Evolutionary conservation across 2,329 filamentous ascomycete species (phyloP).

Genomic region (Domatiomyces catenatus): DNA sequence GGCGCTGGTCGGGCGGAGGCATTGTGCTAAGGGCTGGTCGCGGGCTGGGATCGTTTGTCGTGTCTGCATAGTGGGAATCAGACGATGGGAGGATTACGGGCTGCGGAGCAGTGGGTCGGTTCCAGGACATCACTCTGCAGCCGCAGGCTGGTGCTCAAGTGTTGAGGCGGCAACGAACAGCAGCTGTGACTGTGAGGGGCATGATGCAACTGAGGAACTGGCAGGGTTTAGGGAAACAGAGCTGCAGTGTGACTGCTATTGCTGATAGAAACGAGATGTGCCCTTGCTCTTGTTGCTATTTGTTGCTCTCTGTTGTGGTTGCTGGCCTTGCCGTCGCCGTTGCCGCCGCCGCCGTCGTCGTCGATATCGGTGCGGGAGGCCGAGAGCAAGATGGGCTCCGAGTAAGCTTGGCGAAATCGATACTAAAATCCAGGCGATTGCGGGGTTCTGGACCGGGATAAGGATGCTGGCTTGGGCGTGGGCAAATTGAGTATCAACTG

Average conservation of each 20-base stretch:
- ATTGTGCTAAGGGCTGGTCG: slow-evolving; percentile 16
- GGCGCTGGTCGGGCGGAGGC: slow-evolving; percentile 16
- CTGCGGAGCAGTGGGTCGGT: slow-evolving; percentile 11
- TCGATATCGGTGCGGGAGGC: not conserved
- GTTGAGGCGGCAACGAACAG: not conserved
- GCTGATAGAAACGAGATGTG: not conserved
- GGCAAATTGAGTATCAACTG: not conserved
- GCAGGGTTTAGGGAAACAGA: not conserved
- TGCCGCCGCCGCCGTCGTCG: not conserved
- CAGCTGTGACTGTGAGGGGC: not conserved
- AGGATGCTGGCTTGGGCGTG: not conserved
- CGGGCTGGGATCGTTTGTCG: slow-evolving; percentile 8
- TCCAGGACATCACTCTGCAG: slow-evolving; percentile 13
- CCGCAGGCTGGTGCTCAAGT: not conserved
- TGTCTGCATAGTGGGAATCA: slow-evolving; percentile 16
- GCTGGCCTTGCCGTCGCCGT: not conserved
- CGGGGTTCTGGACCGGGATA: not conserved
- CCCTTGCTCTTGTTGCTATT: not conserved
- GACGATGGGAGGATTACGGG: slow-evolving; percentile 8
- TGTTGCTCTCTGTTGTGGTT: not conserved
- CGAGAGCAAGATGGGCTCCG: not conserved
- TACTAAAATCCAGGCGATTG: not conserved
- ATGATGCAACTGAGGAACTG: not conserved
- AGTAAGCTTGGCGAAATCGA: not conserved
- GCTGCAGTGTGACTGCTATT: not conserved